These are phyloP conservation scores for Cytospora schulzeri DNA, from an alignment of 2,329 filamentous ascomycete genomes.

Conservation along the genomic window DNA sequence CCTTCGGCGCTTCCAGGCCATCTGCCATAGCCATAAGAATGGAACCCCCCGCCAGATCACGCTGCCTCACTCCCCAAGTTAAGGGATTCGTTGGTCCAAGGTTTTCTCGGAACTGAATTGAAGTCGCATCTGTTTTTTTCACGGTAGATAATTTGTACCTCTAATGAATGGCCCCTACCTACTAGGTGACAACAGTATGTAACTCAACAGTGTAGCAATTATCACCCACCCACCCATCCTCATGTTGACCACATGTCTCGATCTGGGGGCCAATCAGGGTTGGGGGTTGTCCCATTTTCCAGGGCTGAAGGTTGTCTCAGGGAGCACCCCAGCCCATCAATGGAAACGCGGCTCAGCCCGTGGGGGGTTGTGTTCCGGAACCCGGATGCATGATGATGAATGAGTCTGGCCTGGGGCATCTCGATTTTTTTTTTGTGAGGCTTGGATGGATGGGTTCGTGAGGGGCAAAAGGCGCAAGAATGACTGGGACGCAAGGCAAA, in stretches of 20 bases:
- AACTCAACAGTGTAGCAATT: no score
- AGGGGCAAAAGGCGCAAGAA: neutral
- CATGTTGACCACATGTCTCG: no score
- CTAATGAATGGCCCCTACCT: no score
- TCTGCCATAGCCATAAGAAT: no score
- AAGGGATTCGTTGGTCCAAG: no score
- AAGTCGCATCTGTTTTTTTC: no score
- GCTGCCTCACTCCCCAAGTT: no score
- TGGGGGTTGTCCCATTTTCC: neutral
- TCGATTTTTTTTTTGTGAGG: neutral
- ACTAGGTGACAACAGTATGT: no score
- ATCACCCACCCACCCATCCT: no score
- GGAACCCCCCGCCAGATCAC: neutral
- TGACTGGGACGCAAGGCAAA: neutral
- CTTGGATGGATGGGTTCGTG: neutral
- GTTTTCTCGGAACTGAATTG: no score
- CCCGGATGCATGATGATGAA: constrained; percentile 22
- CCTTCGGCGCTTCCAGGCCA: neutral
- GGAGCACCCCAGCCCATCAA: constrained; percentile 13
- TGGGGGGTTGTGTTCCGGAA: constrained; percentile 12
- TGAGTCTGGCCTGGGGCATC: constrained; percentile 1
- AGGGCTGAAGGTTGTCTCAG: neutral
- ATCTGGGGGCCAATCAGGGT: no score
- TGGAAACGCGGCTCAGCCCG: constrained; percentile 23
- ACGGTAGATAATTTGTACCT: no score